Base-by-base conservation (phyloP, 257 asterid genomes). In the Penstemon newberryi region DNA sequence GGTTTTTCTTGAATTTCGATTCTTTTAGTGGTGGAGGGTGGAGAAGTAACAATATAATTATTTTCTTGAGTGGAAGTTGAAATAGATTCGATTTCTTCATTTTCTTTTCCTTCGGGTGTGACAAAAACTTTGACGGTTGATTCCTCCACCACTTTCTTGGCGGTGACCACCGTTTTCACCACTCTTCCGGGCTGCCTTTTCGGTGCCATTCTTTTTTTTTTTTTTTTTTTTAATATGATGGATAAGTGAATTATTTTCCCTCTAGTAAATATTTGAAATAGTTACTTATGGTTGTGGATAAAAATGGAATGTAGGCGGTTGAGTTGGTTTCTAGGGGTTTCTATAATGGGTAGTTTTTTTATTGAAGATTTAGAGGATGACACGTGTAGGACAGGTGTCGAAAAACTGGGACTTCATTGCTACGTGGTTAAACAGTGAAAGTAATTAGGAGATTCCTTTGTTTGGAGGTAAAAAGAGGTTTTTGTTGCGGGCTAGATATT, bases 191-290 rank as follows among this genome's bases (percentile, higher is more conserved):
- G 64, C 59, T 86, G 83, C 12, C 67, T 87, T 50, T 82, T 92
- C 2, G 96, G 91, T 42, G 93, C 84, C 96, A 89, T 89, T 60
- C n/a, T n/a, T n/a, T n/a, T n/a, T n/a, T n/a, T 15, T 72, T 2
- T 3, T 3, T 19, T 0, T 15, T 11, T 5, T 41, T 11, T 41
- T 18, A 7, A 0, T 1, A 5, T 4, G 6, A 12, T 66, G 6
- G 4, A 4, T 25, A 25, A 25, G 33, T 25, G 33, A 38, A 4
- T 15, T 5, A 52, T 12, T 62, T 61, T 58, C 60, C 67, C 56
- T 47, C 70, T 57, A 18, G 6, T 4, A 6, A 1, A 18, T 43
- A 56, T 74, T 64, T 25, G 40, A 66, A 10, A 37, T 64, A n/a
- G 7, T 66, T 33, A 15, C 19, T 39, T 12, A n/a, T n/a, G n/a